phyloP scores from a whole-genome alignment of 2,329 filamentous ascomycete species.

The Penicillium sp. region DNA sequence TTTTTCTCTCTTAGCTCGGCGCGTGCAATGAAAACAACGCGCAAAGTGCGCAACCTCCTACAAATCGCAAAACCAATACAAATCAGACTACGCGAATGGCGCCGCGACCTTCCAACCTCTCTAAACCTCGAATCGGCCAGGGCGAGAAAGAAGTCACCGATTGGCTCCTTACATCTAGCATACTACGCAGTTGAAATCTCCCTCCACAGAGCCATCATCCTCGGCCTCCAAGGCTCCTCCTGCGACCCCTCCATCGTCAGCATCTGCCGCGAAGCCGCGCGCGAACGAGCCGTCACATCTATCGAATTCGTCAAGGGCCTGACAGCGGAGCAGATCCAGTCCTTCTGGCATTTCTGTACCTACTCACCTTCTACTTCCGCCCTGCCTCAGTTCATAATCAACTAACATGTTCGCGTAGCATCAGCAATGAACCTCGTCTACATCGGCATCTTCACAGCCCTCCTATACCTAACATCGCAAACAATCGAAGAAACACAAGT shows the following conservation, averaged over 20 bases:
- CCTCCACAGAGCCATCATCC: conserved; percentile 3
- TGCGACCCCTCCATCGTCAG: conserved; percentile 1
- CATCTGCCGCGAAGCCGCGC: conserved; percentile 5
- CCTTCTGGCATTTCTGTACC: conserved; percentile 5
- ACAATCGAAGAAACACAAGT: conserved; percentile 6
- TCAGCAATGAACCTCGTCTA: conserved; percentile 12
- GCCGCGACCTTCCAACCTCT: not conserved
- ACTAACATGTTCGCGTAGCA: not conserved
- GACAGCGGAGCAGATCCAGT: conserved; percentile 5
- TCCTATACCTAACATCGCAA: conserved; percentile 3
- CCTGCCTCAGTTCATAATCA: not conserved
- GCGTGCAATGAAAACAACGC: not conserved
- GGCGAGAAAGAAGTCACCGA: conserved; percentile 1
- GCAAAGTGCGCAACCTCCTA: not conserved
- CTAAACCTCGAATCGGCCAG: not conserved
- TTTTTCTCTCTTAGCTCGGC: not conserved
- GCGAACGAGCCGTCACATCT: not conserved
- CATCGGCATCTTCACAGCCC: conserved; percentile 3
- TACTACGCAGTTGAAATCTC: conserved; percentile 4
- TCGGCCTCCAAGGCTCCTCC: conserved; percentile 1
- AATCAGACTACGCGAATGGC: conserved; percentile 4
- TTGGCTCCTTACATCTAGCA: conserved; percentile 2
- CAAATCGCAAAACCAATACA: conserved; percentile 10
- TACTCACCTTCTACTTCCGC: not conserved
- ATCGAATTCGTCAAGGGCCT: conserved; percentile 10